Evolutionary conservation across 805 yeast genomes (phyloP).

Genomic region (Tetrapisispora arboricola): DNA sequence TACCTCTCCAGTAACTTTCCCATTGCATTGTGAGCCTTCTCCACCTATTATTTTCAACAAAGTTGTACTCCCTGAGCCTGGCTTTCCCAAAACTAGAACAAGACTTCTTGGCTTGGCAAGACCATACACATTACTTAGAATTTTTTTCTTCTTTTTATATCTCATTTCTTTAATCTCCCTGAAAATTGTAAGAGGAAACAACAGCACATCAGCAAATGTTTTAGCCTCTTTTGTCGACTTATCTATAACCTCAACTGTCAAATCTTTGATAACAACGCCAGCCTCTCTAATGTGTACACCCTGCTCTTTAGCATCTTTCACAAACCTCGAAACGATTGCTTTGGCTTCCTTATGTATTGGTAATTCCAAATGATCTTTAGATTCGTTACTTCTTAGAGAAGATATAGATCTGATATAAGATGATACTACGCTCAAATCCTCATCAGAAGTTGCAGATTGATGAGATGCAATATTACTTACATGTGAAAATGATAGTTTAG

Average conservation of each 20-base stretch:
- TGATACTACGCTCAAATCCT: neutral
- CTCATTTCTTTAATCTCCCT: slow-evolving; percentile 13
- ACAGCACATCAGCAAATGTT: slow-evolving; percentile 28
- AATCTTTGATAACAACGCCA: slow-evolving; percentile 31
- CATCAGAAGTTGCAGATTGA: neutral
- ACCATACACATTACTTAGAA: slow-evolving; percentile 32
- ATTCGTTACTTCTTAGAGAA: neutral
- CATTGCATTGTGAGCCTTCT: slow-evolving; percentile 31
- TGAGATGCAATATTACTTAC: neutral
- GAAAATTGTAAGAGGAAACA: slow-evolving; percentile 13
- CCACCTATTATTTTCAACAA: slow-evolving; percentile 51
- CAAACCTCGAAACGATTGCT: slow-evolving; percentile 24
- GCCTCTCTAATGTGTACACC: slow-evolving; percentile 33
- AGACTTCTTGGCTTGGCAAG: slow-evolving; percentile 50
- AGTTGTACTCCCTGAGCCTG: slow-evolving; percentile 69
- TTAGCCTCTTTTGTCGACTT: slow-evolving; percentile 25
- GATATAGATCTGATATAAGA: slow-evolving; percentile 1
- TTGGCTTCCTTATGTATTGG: slow-evolving; percentile 7
- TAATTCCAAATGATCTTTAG: neutral
- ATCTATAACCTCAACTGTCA: slow-evolving; percentile 29
- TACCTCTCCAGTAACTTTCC: slow-evolving; percentile 39
- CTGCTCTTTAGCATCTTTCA: slow-evolving; percentile 31
- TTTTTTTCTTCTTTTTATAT: slow-evolving; percentile 25
- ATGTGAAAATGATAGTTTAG: neutral
- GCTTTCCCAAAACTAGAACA: slow-evolving; percentile 54